Evolutionary conservation across 805 yeast species (phyloP).

Genomic region (Tetrapisispora taiwanensis): DNA sequence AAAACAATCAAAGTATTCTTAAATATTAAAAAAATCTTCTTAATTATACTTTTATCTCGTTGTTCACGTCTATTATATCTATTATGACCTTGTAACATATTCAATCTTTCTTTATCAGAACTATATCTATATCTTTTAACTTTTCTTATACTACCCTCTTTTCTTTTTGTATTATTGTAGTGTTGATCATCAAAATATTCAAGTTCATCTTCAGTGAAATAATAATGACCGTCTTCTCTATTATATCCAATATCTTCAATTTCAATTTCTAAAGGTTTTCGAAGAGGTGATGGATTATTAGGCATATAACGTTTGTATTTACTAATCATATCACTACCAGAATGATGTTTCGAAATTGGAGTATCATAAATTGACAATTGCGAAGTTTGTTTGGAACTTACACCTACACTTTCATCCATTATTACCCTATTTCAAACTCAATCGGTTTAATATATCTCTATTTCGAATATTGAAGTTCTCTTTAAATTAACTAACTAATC

Average conservation of each 20-base stretch:
- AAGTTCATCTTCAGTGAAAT: neutral
- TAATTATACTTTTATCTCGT: neutral
- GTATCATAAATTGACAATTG: neutral
- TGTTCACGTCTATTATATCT: neutral
- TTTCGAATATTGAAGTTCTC: no score
- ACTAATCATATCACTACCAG: neutral
- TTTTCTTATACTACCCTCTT: neutral
- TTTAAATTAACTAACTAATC: no score
- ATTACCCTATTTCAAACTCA: no score
- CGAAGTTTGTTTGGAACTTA: neutral
- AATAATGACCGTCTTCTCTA: neutral
- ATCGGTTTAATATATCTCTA: no score
- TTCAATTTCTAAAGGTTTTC: slow-evolving; percentile 4
- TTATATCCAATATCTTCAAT: neutral
- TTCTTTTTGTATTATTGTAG: neutral
- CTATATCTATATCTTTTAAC: neutral
- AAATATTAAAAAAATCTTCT: neutral
- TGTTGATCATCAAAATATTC: neutral
- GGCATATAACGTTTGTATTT: slow-evolving; percentile 11
- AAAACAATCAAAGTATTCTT: neutral
- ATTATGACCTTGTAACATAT: neutral
- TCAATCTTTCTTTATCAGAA: slow-evolving; percentile 2
- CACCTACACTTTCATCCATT: neutral
- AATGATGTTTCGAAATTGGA: neutral
- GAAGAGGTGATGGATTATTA: slow-evolving; percentile 11